Base-by-base conservation (phyloP, 2,329 filamentous ascomycete genomes). In the Zymoseptoria brevis region DNA sequence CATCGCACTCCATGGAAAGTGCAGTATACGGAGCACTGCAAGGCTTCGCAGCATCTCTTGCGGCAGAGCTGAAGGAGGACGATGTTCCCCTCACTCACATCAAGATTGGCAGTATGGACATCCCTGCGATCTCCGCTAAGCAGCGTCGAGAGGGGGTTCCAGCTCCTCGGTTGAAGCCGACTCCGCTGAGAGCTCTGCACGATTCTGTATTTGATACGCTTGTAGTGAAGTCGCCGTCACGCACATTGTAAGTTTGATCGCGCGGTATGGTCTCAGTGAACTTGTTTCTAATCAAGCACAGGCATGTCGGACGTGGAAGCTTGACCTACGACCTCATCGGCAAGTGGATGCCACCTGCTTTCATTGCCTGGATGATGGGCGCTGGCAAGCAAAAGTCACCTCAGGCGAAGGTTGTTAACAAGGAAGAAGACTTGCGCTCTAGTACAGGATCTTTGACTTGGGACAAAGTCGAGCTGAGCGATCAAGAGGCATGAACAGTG, bases 341-440 rank as follows among this genome's bases (percentile, higher is more conserved):
- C 5, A 82, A 83, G 48, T 93, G 87, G 83, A 81, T 88, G 22
- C 93, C 94, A 1, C 80, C 83, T 19, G 81, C 85, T 2, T 72
- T 96, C 16, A 87, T 97, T n/a, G 86, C 86, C 1, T 94, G 90
- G 88, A 96, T 97, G 88, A 87, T 97, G 83, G 91, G 91, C 9
- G 83, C 92, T 59, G 80, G 86, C 8, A 50, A n/a, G 61, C 50
- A 52, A 54, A 60, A 57, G 45, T 54, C 54, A 50, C 22, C 26
- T 29, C 26, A 16, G 35, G 30, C 58, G 1, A 49, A 24, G 11
- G 69, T 72, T 56, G 68, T 69, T n/a, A 56, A 57, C 41, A 64
- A 65, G 13, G 68, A 72, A 50, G 65, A 74, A 64, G 66, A 72
- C 66, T 35, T 75, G 69, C 66, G 63, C n/a, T 59, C 66, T 13